Evolutionary conservation across 2,329 filamentous ascomycete species (phyloP).

Genomic region (Hypocreales sp.): DNA sequence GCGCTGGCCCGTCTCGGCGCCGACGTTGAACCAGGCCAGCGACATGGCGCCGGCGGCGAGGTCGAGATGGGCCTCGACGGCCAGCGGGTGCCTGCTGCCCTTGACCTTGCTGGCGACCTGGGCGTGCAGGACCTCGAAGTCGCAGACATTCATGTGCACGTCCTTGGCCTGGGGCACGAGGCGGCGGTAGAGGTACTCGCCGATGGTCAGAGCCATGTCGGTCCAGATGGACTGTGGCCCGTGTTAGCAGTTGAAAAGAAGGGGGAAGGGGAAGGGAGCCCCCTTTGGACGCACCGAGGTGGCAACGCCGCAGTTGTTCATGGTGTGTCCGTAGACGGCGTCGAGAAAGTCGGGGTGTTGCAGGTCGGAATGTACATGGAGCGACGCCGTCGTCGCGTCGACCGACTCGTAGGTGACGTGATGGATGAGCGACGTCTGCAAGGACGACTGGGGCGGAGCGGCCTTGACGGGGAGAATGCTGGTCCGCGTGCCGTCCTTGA

Average conservation of each 20-base stretch:
- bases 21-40: conserved; percentile 13
- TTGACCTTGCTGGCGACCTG: conserved; percentile 1
- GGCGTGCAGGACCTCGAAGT: conserved; percentile 2
- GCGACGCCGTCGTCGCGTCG: too few relatives aligned
- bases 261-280: too few relatives aligned
- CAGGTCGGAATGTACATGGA: conserved; percentile 46
- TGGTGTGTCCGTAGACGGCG: too few relatives aligned
- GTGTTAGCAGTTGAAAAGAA: too few relatives aligned
- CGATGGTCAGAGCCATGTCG: conserved; percentile 49
- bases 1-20: background rate
- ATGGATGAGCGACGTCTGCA: too few relatives aligned
- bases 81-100: background rate
- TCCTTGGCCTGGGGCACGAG: background rate
- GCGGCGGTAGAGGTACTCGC: conserved; percentile 28
- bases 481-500: too few relatives aligned
- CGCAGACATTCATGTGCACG: conserved; percentile 17
- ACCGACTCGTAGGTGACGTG: too few relatives aligned
- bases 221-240: conserved; percentile 42
- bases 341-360: too few relatives aligned
- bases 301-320: too few relatives aligned
- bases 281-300: too few relatives aligned
- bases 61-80: conserved; percentile 1
- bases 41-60: conserved; percentile 33
- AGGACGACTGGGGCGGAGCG: too few relatives aligned
- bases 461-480: too few relatives aligned